These are phyloP conservation scores for Triticum timopheevii DNA, from an alignment of 176 grass and related monocot species.

Conservation along the genomic window DNA sequence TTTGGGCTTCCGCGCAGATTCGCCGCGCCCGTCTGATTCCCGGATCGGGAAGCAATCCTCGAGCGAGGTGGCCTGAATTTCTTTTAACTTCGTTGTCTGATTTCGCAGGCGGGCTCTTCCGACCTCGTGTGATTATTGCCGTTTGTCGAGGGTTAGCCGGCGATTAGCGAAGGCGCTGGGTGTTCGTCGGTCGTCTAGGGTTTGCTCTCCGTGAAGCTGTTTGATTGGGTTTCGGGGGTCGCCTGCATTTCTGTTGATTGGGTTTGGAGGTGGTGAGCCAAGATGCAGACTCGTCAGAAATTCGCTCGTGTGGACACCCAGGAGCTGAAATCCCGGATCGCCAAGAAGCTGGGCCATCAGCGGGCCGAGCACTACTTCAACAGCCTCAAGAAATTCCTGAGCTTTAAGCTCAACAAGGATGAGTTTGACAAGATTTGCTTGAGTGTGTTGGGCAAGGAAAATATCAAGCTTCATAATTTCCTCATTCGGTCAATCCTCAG, in stretches of 20 bases:
- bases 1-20: not conserved
- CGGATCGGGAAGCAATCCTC: not conserved
- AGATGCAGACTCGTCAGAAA: constrained; percentile 22
- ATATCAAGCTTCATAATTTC: constrained; percentile 43
- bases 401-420: constrained; percentile 38
- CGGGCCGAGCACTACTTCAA: constrained; percentile 35
- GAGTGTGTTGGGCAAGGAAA: constrained; percentile 37
- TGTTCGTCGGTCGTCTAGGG: not conserved
- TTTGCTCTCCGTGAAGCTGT: not conserved
- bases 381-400: constrained; percentile 38
- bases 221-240: not conserved
- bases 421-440: constrained; percentile 46
- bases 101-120: not conserved
- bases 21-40: not conserved
- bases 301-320: constrained; percentile 20
- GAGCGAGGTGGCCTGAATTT: not conserved
- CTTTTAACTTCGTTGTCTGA: not conserved
- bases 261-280: not conserved
- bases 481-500: constrained; percentile 43
- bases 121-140: not conserved
- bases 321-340: constrained; percentile 42
- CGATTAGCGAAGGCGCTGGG: not conserved
- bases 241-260: constrained; percentile 1
- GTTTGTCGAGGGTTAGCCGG: not conserved
- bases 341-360: constrained; percentile 33